Evolutionary conservation across 2,329 filamentous ascomycete species (phyloP), one percentile per base, ranked within the genome.

Genomic region (Epichloe elymi): DNA sequence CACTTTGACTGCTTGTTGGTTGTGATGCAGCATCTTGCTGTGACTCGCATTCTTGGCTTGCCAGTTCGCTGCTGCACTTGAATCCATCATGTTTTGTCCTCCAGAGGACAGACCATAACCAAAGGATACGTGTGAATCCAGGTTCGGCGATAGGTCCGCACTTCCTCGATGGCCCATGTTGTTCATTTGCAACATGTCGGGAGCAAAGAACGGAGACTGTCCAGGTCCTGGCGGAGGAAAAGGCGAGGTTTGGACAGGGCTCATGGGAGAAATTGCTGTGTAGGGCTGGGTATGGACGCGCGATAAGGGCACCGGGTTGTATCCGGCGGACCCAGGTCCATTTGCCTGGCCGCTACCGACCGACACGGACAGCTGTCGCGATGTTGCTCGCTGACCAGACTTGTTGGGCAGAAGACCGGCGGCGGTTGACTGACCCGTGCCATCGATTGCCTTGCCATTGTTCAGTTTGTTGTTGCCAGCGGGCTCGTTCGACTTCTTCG

Each of bases 51-150:
- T 38, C 23, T 53, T 51, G 2, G 12, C 42, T 2, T 51, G 52
- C 52, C 52, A 53, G 15, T 23, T 45, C 12, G 42, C 12, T 10
- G 35, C 63, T 10, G 35, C 63, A 7, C 64, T 65, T 2, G 70
- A 63, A 39, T 78, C 73, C 57, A 63, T 81, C 67, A 47, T 42
- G n/a, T 37, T 37, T 46, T 42, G 45, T n/a, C 26, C 44, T 5
- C 39, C 35, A 14, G 49, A 46, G 12, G 49, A 46, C 17, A 49
- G 20, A 19, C 36, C 30, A 7, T 49, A 53, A 12, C 82, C 82
- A 55, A 88, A 87, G 2, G 88, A 82, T 55, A 89, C 79, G 60
- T 88, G 85, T 3, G 85, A 76, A 59, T 90, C 85, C 14, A 91
- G 75, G 54, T 86, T 81, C 10, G 83, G 81, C 26, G 88, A 69